Evolutionary conservation across 345 rosid species (phyloP).

Genomic region (Populus davidiana): DNA sequence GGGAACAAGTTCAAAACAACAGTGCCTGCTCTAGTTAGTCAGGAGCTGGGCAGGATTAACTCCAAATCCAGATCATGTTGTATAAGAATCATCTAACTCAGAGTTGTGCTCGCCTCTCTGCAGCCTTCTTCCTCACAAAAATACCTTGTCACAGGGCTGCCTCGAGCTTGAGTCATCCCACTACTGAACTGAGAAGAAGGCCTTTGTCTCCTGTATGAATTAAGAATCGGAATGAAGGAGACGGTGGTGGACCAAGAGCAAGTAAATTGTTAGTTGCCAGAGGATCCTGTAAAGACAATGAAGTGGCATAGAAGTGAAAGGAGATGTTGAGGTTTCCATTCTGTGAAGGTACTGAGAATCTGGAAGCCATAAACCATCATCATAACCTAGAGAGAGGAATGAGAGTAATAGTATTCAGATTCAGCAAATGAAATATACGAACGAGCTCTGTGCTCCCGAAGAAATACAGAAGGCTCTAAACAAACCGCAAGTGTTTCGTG

Average conservation of each 20-base stretch:
- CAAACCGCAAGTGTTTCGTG: no score
- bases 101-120: slow-evolving; percentile 30
- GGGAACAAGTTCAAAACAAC: neutral
- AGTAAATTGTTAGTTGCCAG: slow-evolving; percentile 26
- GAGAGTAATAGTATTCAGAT: neutral
- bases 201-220: slow-evolving; percentile 27
- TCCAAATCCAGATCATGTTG: slow-evolving; percentile 20
- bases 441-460: neutral
- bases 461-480: neutral
- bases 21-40: neutral
- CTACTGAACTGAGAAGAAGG: slow-evolving; percentile 1
- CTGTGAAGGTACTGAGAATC: slow-evolving; percentile 47
- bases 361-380: slow-evolving; percentile 36
- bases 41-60: neutral
- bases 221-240: slow-evolving; percentile 39
- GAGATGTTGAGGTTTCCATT: slow-evolving; percentile 39
- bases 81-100: slow-evolving; percentile 21
- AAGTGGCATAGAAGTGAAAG: slow-evolving; percentile 42
- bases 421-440: slow-evolving; percentile 7
- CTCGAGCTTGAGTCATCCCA: slow-evolving; percentile 31
- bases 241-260: slow-evolving; percentile 41
- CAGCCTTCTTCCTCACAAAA: slow-evolving; percentile 32
- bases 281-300: slow-evolving; percentile 51
- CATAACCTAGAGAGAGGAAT: slow-evolving; percentile 38
- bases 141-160: slow-evolving; percentile 31